phyloP scores from a whole-genome alignment of 2,329 filamentous ascomycete species.

The Trichophyton mentagrophytes region DNA sequence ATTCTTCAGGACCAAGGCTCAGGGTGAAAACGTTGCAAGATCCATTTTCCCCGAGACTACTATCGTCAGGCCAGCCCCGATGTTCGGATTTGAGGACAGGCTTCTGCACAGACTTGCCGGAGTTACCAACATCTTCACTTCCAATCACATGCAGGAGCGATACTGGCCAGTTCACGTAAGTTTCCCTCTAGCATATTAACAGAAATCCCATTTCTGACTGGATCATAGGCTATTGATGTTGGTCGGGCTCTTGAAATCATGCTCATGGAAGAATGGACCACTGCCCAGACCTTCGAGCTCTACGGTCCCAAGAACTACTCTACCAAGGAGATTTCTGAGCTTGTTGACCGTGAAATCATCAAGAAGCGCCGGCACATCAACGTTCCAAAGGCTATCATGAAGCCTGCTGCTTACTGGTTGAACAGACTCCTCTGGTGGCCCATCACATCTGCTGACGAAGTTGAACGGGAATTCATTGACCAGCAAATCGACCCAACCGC shows the following conservation, averaged over 20 bases:
- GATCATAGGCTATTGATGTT: constrained; percentile 67
- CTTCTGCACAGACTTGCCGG: constrained; percentile 76
- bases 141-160: constrained; percentile 86
- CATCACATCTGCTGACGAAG: constrained; percentile 65
- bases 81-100: constrained; percentile 92
- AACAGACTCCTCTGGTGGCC: constrained; percentile 88
- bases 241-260: constrained; percentile 80
- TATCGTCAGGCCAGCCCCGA: constrained; percentile 81
- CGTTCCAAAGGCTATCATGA: constrained; percentile 66
- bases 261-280: constrained; percentile 80
- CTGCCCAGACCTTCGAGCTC: constrained; percentile 82
- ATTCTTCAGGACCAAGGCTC: constrained; percentile 83
- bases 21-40: constrained; percentile 70
- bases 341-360: constrained; percentile 86
- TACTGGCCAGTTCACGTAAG: constrained; percentile 82
- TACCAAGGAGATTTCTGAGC: constrained; percentile 68
- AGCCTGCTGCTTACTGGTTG: constrained; percentile 58
- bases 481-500: constrained; percentile 80
- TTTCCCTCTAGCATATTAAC: neutral
- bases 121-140: constrained; percentile 68
- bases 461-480: constrained; percentile 87
- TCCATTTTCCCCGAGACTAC: constrained; percentile 93
- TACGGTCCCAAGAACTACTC: constrained; percentile 90
- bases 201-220: neutral
- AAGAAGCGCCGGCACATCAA: constrained; percentile 86